Evolutionary conservation across 1,284 basidiomycete genomes (phyloP), one percentile per base, ranked within the genome.

Genomic region (Pulchroboletus neoregius): DNA sequence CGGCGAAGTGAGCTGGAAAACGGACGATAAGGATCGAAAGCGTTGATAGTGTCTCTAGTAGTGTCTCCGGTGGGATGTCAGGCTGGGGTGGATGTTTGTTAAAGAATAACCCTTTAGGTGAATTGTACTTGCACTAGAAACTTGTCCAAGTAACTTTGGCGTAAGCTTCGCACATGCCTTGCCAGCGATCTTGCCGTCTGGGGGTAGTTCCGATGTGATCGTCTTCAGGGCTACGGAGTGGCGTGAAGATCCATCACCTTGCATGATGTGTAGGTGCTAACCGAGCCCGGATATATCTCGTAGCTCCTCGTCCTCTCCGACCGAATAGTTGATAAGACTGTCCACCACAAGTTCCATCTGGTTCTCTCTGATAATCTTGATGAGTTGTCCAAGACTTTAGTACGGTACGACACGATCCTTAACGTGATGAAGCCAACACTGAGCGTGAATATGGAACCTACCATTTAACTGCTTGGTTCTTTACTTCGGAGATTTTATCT

Each of bases 381-480:
- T 86, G 57, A 95, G 75, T 54, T 87, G 84, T 23, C 90, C 91
- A 28, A 95, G 73, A 58, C 91, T 93, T 22, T 36, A 54, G 53
- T 12, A 47, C 43, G 30, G 22, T 15, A 16, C 15, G 39, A 49
- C 10, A 48, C 22, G 22, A 49, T 45, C 27, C 22, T 55, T 46
- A 48, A 30, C 13, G 34, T 27, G 38, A 50, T 32, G 39, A 42
- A 45, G 15, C 16, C 12, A 41, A 43, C n/a, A 6, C 12, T 1
- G 37, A 35, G 26, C 10, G 26, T 3, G 35, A 16, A 40, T 9
- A 13, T 39, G 28, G 41, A 13, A 57, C 78, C 48, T 58, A 91
- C 94, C 91, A 94, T 71, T 93, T 91, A 12, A 96, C 94, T 2
- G 93, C 92, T 63, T 94, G 88, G 65, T 97, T 97, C 76, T 98